Conservation (phyloP, 2,329 filamentous ascomycete genomes). For the Teratosphaeria zuluensis region DNA sequence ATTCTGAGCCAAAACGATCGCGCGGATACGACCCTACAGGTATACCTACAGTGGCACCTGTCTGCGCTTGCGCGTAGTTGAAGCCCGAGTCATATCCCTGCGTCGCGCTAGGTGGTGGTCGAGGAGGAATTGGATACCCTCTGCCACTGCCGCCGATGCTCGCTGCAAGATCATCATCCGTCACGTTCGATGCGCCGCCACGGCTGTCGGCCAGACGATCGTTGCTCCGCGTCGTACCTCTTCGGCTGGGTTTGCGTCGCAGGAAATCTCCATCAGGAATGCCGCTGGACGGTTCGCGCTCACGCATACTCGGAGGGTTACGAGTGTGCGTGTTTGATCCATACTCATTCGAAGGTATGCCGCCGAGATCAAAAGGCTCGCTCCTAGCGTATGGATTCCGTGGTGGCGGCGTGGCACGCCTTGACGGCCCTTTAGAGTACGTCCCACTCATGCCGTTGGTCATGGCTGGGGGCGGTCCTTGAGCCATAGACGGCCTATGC, state of each 20-base stretch:
- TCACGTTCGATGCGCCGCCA: neutral
- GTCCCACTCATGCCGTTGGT: slow-evolving; percentile 7
- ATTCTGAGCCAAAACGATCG: neutral
- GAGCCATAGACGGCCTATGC: slow-evolving; percentile 11
- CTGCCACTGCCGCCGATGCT: neutral
- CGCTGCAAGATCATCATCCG: neutral
- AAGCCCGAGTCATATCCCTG: neutral
- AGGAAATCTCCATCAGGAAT: slow-evolving; percentile 1
- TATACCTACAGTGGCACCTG: neutral
- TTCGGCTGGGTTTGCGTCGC: slow-evolving; percentile 1
- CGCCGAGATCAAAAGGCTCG: slow-evolving; percentile 15
- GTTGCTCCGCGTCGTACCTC: neutral
- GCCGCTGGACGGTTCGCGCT: slow-evolving; percentile 1
- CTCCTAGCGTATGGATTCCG: slow-evolving; percentile 13
- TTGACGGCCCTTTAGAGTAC: slow-evolving; percentile 6
- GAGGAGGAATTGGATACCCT: slow-evolving; percentile 8
- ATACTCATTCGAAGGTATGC: slow-evolving; percentile 16
- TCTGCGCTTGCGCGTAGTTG: neutral
- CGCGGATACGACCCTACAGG: slow-evolving; percentile 1
- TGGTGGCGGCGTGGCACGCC: slow-evolving; percentile 16
- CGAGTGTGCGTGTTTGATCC: slow-evolving; percentile 17
- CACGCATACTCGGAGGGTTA: neutral
- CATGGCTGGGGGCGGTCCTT: slow-evolving; percentile 8
- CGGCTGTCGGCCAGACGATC: neutral
- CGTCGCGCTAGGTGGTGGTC: slow-evolving; percentile 4